phyloP scores from a whole-genome alignment of 805 yeast genomes.

The Zygosaccharomyces bailii region DNA sequence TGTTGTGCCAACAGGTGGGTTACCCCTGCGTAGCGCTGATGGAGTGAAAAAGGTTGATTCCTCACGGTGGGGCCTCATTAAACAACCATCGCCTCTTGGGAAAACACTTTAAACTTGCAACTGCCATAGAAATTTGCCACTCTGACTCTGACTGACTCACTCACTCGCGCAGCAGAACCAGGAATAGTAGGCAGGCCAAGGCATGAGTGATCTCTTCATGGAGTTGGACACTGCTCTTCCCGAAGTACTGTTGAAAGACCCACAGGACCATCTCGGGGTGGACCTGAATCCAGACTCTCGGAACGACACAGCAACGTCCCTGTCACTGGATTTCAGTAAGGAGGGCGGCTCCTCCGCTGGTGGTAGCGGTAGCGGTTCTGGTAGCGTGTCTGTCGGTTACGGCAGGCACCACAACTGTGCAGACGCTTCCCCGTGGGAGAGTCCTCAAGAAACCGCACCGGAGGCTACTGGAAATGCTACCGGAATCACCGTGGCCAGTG shows the following conservation, averaged over 20 bases:
- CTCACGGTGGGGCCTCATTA: neutral
- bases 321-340: conserved; percentile 5
- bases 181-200: neutral
- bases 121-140: neutral
- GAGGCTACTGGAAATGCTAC: neutral
- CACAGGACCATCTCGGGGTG: neutral
- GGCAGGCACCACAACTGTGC: neutral
- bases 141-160: neutral
- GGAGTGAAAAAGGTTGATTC: neutral
- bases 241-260: conserved; percentile 1
- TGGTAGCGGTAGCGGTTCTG: conserved; percentile 1
- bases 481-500: neutral
- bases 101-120: neutral
- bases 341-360: conserved; percentile 3
- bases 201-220: neutral
- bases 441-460: neutral
- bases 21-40: neutral
- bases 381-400: neutral
- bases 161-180: neutral
- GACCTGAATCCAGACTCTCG: conserved; percentile 1
- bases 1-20: neutral
- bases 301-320: conserved; percentile 4
- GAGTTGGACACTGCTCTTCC: neutral
- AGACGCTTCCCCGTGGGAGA: conserved; percentile 1
- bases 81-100: neutral